phyloP scores from a whole-genome alignment of 345 rosid species.

The Hevea brasiliensis region DNA sequence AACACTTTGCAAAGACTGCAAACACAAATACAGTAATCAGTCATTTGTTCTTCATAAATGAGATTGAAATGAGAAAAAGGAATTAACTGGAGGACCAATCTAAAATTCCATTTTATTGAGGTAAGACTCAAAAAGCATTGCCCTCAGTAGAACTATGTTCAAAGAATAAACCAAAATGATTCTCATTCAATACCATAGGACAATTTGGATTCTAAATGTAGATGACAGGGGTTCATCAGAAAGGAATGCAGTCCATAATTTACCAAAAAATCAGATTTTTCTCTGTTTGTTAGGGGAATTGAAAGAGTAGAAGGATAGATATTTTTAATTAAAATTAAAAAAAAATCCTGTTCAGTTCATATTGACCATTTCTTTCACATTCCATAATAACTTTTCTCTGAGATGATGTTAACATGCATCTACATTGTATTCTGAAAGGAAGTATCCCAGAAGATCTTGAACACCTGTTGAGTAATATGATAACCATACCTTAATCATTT shows the following conservation, averaged over 20 bases:
- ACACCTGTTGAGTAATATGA: constrained; percentile 8
- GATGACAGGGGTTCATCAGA: neutral
- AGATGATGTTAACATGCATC: neutral
- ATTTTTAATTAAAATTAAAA: neutral
- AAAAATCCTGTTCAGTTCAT: neutral
- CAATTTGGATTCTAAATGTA: too few relatives aligned
- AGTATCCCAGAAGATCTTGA: neutral
- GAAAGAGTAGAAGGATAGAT: neutral
- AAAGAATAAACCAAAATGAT: neutral
- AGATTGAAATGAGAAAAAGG: constrained; percentile 1
- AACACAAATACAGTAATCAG: constrained; percentile 28
- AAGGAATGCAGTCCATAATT: neutral
- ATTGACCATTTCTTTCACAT: neutral
- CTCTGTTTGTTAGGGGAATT: neutral
- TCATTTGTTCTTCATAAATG: constrained; percentile 8
- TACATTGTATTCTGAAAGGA: neutral
- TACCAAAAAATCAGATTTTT: constrained; percentile 7
- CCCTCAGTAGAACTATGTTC: neutral
- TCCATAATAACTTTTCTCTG: neutral
- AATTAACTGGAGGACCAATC: neutral
- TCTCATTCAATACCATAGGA: neutral
- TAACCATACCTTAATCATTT: constrained; percentile 82
- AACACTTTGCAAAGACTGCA: constrained; percentile 97
- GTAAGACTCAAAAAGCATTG: too few relatives aligned
- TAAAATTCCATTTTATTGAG: neutral